Conservation (phyloP, 345 rosid species). For the Boechera retrofracta region DNA sequence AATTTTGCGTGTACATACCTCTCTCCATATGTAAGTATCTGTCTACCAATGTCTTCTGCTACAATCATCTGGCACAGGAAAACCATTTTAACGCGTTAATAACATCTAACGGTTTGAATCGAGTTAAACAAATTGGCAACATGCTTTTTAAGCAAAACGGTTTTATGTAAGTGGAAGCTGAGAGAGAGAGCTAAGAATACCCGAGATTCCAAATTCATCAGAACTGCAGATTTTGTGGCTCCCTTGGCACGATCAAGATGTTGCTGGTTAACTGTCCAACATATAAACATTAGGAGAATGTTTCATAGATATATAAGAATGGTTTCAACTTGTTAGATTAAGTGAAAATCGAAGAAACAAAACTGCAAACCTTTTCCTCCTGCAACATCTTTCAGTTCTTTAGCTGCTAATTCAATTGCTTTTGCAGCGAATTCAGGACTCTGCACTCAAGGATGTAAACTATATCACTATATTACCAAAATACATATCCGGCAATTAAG, state of each 20-base stretch:
- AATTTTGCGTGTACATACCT: conserved; percentile 51
- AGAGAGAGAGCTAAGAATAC: conserved; percentile 45
- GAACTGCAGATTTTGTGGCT: conserved; percentile 75
- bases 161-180: not conserved
- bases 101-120: conserved; percentile 9
- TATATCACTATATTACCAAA: conserved; percentile 5
- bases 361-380: conserved; percentile 59
- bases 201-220: conserved; percentile 80
- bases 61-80: conserved; percentile 55
- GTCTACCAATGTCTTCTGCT: conserved; percentile 74
- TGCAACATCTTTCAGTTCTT: conserved; percentile 61
- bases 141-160: not conserved
- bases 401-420: conserved; percentile 63
- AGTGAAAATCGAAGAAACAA: not conserved
- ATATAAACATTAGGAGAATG: not conserved
- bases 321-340: not conserved
- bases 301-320: not conserved
- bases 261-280: conserved; percentile 51
- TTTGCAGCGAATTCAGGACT: conserved; percentile 56
- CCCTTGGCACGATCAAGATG: conserved; percentile 67
- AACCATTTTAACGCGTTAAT: conserved; percentile 4
- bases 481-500: conserved; percentile 13
- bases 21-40: conserved; percentile 74
- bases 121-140: conserved; percentile 1
- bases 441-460: conserved; percentile 45